These are phyloP conservation scores for Hanseniaspora hatyaiensis DNA, from an alignment of 805 yeast genomes.

Conservation along the genomic window DNA sequence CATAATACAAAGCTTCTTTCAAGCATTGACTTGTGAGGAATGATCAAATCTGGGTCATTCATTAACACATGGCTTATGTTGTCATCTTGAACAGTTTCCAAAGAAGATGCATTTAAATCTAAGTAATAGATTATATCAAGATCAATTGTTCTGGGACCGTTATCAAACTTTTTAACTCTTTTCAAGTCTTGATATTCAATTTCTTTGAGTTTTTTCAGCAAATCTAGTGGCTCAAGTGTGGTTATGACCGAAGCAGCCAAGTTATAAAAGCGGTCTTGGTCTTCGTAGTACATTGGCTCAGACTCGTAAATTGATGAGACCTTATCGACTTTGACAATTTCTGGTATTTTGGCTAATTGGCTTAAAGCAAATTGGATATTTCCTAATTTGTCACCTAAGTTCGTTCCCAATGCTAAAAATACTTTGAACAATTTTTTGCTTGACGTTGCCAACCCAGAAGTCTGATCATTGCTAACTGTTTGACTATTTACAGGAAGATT, in stretches of 20 bases:
- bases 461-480: no score
- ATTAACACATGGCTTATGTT: conserved; percentile 31
- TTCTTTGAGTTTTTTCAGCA: conserved; percentile 50
- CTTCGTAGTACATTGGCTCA: conserved; percentile 79
- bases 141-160: conserved; percentile 89
- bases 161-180: conserved; percentile 67
- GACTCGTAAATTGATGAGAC: conserved; percentile 77
- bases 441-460: no score
- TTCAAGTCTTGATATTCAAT: conserved; percentile 65
- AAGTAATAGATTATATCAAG: conserved; percentile 66
- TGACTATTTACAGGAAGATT: conserved; percentile 34
- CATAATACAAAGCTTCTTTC: conserved; percentile 82
- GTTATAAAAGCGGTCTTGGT: conserved; percentile 73
- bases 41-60: conserved; percentile 46
- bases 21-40: conserved; percentile 82
- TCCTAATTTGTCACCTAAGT: conserved; percentile 56
- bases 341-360: conserved; percentile 27
- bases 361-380: conserved; percentile 50
- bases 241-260: conserved; percentile 70
- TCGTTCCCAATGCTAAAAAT: conserved; percentile 76
- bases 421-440: conserved; percentile 35
- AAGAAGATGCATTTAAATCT: not conserved
- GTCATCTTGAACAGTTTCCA: not conserved
- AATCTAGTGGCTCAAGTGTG: conserved; percentile 46
- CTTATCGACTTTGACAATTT: conserved; percentile 38